phyloP scores from a whole-genome alignment of 2,329 filamentous ascomycete genomes.

The Myriosclerotinia curreyana region DNA sequence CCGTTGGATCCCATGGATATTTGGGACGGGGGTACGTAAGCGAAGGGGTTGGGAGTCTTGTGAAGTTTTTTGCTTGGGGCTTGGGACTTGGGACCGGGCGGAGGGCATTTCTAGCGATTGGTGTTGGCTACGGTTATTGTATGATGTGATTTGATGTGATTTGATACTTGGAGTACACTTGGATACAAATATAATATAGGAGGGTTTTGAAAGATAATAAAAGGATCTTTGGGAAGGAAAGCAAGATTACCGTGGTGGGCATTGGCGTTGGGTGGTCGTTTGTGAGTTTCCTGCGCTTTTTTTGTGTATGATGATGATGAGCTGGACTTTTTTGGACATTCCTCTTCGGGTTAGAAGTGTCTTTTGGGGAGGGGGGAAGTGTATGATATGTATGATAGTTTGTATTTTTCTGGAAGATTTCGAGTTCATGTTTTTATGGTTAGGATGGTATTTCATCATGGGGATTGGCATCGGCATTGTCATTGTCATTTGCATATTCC shows the following conservation, averaged over 20 bases:
- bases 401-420: too few species aligned
- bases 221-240: background rate
- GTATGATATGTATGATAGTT: too few species aligned
- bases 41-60: background rate
- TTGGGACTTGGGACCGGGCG: too few species aligned
- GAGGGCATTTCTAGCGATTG: background rate
- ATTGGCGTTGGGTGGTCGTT: background rate
- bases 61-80: too few species aligned
- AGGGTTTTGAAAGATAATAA: background rate
- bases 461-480: too few species aligned
- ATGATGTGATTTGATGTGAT: background rate
- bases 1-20: conserved; percentile 52
- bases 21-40: conserved; percentile 31
- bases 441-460: too few species aligned
- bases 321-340: too few species aligned
- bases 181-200: conserved; percentile 1
- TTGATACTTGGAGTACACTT: background rate
- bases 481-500: too few species aligned
- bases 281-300: background rate
- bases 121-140: background rate
- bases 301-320: too few species aligned
- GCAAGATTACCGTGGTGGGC: background rate
- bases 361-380: too few species aligned
- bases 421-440: too few species aligned
- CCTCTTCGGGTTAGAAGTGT: too few species aligned